phyloP scores from a whole-genome alignment of 2,329 filamentous ascomycete genomes.

The Diaporthe longicolla region DNA sequence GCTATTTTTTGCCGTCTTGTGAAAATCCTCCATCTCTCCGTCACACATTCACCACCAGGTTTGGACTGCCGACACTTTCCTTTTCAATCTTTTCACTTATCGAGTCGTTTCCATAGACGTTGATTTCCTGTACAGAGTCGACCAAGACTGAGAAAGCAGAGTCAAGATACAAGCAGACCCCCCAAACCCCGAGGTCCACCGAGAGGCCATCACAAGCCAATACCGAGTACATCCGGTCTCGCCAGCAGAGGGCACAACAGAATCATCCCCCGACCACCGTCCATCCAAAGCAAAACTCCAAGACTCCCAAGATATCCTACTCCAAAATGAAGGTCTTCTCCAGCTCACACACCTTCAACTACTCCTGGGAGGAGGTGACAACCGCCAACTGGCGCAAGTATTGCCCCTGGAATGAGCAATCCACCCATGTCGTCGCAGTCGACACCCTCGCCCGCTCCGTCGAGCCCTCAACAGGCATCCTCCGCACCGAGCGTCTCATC shows the following conservation, averaged over 20 bases:
- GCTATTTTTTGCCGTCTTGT: constrained; percentile 21
- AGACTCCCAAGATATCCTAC: background rate
- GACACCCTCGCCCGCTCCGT: constrained; percentile 85
- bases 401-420: constrained; percentile 98
- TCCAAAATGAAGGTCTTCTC: constrained; percentile 77
- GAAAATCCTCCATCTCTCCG: constrained; percentile 21
- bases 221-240: constrained; percentile 4
- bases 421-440: constrained; percentile 95
- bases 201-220: constrained; percentile 21
- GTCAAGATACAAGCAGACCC: background rate
- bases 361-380: constrained; percentile 98
- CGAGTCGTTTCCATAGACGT: constrained; percentile 13
- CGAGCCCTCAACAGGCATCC: constrained; percentile 70
- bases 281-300: constrained; percentile 15
- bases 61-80: constrained; percentile 34
- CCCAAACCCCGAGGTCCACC: constrained; percentile 14
- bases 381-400: constrained; percentile 99
- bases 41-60: background rate
- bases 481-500: constrained; percentile 74
- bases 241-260: constrained; percentile 2
- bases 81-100: constrained; percentile 23
- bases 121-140: constrained; percentile 3
- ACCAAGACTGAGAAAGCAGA: background rate
- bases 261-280: background rate
- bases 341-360: constrained; percentile 90